These are phyloP conservation scores for Stropharia rugosoannulata DNA, from an alignment of 768 basidiomycete species.

Conservation along the genomic window DNA sequence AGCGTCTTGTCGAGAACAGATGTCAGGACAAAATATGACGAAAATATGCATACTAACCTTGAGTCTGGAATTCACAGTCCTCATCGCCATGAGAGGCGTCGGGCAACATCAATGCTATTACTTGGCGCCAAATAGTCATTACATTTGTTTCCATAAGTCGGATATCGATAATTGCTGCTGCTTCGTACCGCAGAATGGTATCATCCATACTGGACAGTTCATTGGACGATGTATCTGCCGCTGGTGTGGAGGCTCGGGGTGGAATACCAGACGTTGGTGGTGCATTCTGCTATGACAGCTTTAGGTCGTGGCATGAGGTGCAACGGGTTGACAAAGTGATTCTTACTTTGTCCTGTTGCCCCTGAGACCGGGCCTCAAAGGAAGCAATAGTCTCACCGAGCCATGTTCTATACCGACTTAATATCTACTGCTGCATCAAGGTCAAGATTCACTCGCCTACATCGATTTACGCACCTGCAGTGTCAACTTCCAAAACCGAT, in stretches of 20 bases:
- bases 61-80: constrained; percentile 34
- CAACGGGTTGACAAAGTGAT: background rate
- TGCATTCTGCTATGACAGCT: background rate
- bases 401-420: constrained; percentile 81
- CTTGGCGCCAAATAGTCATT: constrained; percentile 62
- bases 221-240: constrained; percentile 46
- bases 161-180: constrained; percentile 70
- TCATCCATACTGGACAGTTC: constrained; percentile 67
- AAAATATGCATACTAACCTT: constrained; percentile 43
- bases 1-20: constrained; percentile 39
- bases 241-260: constrained; percentile 52
- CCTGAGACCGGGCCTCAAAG: constrained; percentile 33
- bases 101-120: constrained; percentile 63
- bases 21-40: background rate
- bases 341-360: constrained; percentile 31
- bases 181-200: constrained; percentile 58
- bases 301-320: no score
- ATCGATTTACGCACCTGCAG: constrained; percentile 61
- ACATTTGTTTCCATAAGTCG: constrained; percentile 52
- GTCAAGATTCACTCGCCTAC: background rate
- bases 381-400: constrained; percentile 55
- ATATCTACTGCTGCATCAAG: constrained; percentile 46
- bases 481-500: constrained; percentile 89
- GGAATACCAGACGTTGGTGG: constrained; percentile 22
- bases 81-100: constrained; percentile 32